Evolutionary conservation across 1,284 basidiomycete species (phyloP), one percentile per base, ranked within the genome.

Genomic region (Veloporphyrellus conicus): DNA sequence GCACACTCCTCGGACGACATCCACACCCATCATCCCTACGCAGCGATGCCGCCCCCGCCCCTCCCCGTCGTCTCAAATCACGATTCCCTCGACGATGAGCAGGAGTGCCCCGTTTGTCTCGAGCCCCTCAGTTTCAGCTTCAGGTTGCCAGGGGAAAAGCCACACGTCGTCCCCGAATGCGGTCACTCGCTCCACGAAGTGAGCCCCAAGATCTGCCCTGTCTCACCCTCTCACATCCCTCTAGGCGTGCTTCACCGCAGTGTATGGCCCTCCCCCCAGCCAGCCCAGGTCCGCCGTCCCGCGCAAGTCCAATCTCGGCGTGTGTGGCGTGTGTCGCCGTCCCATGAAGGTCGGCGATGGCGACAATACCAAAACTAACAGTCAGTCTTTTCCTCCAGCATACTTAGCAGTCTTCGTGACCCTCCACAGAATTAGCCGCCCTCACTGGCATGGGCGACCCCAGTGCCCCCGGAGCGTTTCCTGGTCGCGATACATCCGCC

Each of bases 171-270:
- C 22, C 95, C 95, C 25, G 86, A 92, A 61, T 99, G 95, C 60
- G 93, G 95, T n/a, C 95, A 99, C 71, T 87, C 90, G 10, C 79
- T 99, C 20, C 95, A 96, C 70, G 88, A 96, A 73, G 91, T 90
- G 55, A 63, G 81, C 71, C 7, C 40, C 48, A 31, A 44, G 32
- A 44, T 42, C 29, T 5, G 1, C 31, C 14, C 18, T 25, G 16
- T 22, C 20, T 27, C 32, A 1, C 35, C 0, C 27, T 40, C 48
- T 43, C n/a, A 40, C 12, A 29, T 25, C 47, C 47, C 53, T 10
- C 12, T 48, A 94, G 90, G 93, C 92, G 16, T 97, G 94, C 70
- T 97, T 96, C 65, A 90, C 84, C 9, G 90, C 92, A 12, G 94
- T 97, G 6, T 99, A 99, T 68, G 94, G 94, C 12, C 86, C 86